Percentiles rank a stretch among this genome's conserved stretches.
Conservation (phyloP, 306 rosid genomes). For the Ziziphus jujuba region DNA sequence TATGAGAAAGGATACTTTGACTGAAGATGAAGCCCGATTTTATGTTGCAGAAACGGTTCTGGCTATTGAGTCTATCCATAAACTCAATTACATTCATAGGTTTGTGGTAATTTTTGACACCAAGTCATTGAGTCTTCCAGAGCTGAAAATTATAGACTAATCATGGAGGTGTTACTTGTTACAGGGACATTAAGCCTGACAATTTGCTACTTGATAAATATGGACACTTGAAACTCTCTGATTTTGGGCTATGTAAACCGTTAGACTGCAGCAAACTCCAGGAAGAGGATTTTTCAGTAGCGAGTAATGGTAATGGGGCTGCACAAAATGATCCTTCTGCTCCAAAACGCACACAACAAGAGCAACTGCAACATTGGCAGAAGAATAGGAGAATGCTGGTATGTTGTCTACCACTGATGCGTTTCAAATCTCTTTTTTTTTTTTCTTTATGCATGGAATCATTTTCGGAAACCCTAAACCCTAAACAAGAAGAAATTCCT, state of each 20-base stretch:
- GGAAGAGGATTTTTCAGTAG: slow-evolving; percentile 72
- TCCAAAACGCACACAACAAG: slow-evolving; percentile 92
- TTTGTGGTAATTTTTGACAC: slow-evolving; percentile 22
- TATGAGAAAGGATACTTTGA: slow-evolving; percentile 95
- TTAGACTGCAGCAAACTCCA: slow-evolving; percentile 84
- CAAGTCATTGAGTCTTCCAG: not conserved
- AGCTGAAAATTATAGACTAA: slow-evolving; percentile 16
- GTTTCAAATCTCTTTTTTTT: slow-evolving; percentile 5
- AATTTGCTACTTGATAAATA: slow-evolving; percentile 90
- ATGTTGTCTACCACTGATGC: slow-evolving; percentile 25
- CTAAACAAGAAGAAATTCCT: not conserved
- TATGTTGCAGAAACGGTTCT: slow-evolving; percentile 88
- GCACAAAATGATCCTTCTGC: slow-evolving; percentile 57
- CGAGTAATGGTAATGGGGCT: slow-evolving; percentile 53
- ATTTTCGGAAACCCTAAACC: not conserved
- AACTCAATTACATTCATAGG: slow-evolving; percentile 96
- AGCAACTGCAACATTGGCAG: slow-evolving; percentile 95
- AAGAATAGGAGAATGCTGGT: slow-evolving; percentile 95
- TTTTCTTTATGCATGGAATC: not conserved
- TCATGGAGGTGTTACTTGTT: slow-evolving; percentile 23
- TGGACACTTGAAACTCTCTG: slow-evolving; percentile 93
- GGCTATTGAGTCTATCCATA: slow-evolving; percentile 94
- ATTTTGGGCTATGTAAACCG: slow-evolving; percentile 98
- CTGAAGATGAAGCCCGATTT: slow-evolving; percentile 93
- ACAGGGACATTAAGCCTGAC: slow-evolving; percentile 98